phyloP scores from a whole-genome alignment of 352 stramenopile species.

The Pythium myriotylum region DNA sequence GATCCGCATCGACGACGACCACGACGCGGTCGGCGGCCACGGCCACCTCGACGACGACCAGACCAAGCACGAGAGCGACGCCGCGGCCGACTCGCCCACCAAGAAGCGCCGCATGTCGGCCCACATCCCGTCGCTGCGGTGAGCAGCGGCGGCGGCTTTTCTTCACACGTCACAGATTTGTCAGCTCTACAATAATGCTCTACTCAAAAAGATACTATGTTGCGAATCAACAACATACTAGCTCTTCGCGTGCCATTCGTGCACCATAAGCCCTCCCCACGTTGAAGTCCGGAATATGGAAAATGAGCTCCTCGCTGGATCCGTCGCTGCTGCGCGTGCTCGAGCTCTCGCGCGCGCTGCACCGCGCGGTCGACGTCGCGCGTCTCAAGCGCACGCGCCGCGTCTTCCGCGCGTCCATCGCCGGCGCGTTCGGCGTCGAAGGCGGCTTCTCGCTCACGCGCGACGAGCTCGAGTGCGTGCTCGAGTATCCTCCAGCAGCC shows the following conservation, averaged over 20 bases:
- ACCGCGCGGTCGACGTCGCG: conserved; percentile 42
- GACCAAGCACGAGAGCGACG: conserved; percentile 3
- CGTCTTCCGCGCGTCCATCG: conserved; percentile 63
- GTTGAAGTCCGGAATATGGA: background rate
- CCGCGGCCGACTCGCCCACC: conserved; percentile 19
- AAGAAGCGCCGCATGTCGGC: conserved; percentile 32
- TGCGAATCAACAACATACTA: conserved; percentile 1
- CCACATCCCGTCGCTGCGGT: conserved; percentile 27
- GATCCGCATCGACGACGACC: conserved; percentile 29
- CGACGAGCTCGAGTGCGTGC: conserved; percentile 62
- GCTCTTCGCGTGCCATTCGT: background rate
- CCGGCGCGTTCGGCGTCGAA: conserved; percentile 39
- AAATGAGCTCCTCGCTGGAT: too few relatives aligned
- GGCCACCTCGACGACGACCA: conserved; percentile 16
- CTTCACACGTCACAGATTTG: conserved; percentile 22
- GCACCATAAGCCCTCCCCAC: background rate
- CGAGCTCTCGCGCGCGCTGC: conserved; percentile 44
- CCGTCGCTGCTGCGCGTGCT: conserved; percentile 24
- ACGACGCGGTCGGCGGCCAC: conserved; percentile 19
- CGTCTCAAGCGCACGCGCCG: conserved; percentile 58
- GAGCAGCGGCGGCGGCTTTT: background rate
- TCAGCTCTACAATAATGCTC: too few relatives aligned
- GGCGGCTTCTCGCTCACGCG: conserved; percentile 60
- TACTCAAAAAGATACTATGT: conserved; percentile 24
- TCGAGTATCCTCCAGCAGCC: conserved; percentile 47